Percentiles rank a stretch among this genome's conserved stretches.
These are phyloP conservation scores for Retiboletus flavoniger DNA, from an alignment of 1,284 basidiomycete species.

Conservation along the genomic window DNA sequence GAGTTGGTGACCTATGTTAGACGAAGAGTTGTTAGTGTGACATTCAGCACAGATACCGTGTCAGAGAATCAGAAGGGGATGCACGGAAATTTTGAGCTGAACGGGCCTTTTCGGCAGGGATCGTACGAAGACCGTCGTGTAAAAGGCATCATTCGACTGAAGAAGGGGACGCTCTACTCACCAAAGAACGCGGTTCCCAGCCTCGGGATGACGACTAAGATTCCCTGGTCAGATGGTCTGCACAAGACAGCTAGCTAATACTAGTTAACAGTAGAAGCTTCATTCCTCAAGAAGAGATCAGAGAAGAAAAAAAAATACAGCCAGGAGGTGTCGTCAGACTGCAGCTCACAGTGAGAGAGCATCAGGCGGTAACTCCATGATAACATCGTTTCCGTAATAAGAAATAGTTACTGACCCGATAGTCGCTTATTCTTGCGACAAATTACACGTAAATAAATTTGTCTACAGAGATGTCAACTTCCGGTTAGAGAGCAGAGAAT, in stretches of 20 bases:
- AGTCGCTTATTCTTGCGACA: background rate
- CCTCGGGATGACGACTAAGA: background rate
- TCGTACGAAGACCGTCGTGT: constrained; percentile 84
- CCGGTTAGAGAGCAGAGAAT: constrained; percentile 1
- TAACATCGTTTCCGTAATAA: constrained; percentile 44
- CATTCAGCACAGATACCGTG: constrained; percentile 7
- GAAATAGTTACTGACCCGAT: constrained; percentile 4
- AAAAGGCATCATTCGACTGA: constrained; percentile 51
- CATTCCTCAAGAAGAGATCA: constrained; percentile 9
- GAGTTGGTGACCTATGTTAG: background rate
- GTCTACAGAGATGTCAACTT: constrained; percentile 6
- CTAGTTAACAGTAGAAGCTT: background rate
- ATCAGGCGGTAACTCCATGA: constrained; percentile 80
- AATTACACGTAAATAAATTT: background rate
- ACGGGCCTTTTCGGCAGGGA: constrained; percentile 79
- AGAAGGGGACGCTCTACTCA: background rate
- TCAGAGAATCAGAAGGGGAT: constrained; percentile 59
- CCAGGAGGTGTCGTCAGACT: constrained; percentile 69
- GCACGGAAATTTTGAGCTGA: constrained; percentile 78
- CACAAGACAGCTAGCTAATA: constrained; percentile 1
- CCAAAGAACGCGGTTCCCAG: background rate
- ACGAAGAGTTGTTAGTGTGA: background rate
- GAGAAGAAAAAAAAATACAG: constrained; percentile 51
- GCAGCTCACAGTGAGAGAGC: constrained; percentile 35
- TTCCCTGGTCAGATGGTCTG: background rate